These are phyloP conservation scores for Raffaelea ambrosiae DNA, from an alignment of 2,329 filamentous ascomycete genomes.

Conservation along the genomic window DNA sequence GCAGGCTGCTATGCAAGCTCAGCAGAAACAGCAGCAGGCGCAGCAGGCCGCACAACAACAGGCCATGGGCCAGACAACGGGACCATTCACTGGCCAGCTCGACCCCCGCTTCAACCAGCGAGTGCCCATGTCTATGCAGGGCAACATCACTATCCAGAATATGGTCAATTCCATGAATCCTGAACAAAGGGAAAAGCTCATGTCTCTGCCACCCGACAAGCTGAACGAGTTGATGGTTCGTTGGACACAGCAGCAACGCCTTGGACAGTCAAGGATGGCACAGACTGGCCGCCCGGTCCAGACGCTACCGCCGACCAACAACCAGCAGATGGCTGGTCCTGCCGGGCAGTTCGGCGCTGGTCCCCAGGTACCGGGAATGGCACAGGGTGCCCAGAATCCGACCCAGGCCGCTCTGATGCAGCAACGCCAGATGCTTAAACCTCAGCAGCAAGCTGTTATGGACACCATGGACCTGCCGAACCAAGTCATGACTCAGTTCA, in stretches of 20 bases:
- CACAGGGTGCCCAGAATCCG: slow-evolving; percentile 6
- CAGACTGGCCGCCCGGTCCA: slow-evolving; percentile 6
- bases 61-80: slow-evolving; percentile 34
- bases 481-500: slow-evolving; percentile 22
- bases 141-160: slow-evolving; percentile 23
- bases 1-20: slow-evolving; percentile 2
- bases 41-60: slow-evolving; percentile 1
- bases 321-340: slow-evolving; percentile 4
- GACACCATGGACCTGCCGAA: slow-evolving; percentile 39
- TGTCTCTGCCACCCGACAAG: slow-evolving; percentile 37
- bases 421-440: slow-evolving; percentile 14
- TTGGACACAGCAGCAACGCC: slow-evolving; percentile 30
- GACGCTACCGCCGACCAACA: slow-evolving; percentile 1
- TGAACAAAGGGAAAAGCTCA: slow-evolving; percentile 37
- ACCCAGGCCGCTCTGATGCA: slow-evolving; percentile 12
- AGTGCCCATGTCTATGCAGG: slow-evolving; percentile 28
- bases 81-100: slow-evolving; percentile 41
- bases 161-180: slow-evolving; percentile 30
- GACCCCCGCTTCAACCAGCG: slow-evolving; percentile 47
- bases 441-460: slow-evolving; percentile 31
- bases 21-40: slow-evolving; percentile 1
- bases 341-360: slow-evolving; percentile 12
- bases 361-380: slow-evolving; percentile 3
- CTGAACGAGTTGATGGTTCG: slow-evolving; percentile 41
- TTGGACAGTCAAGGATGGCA: no score